Percentiles rank a stretch among this genome's conserved stretches.
phyloP scores from a whole-genome alignment of 2,329 filamentous ascomycete genomes.

The Fusarium burgessii region DNA sequence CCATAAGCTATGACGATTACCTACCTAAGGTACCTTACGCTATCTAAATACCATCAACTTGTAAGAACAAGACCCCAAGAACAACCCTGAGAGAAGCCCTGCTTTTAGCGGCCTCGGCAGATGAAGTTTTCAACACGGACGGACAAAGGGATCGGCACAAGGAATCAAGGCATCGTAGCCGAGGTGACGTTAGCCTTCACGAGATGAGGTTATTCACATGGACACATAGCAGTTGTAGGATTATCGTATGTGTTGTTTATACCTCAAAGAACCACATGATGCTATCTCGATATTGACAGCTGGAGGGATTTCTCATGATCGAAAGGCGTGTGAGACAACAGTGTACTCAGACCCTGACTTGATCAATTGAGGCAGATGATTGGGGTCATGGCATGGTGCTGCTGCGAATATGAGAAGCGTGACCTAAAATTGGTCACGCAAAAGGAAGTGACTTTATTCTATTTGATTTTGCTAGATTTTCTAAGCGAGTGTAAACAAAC shows the following conservation, averaged over 20 bases:
- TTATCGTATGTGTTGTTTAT: constrained; percentile 17
- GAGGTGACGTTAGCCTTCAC: constrained; percentile 28
- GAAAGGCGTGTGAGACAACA: constrained; percentile 31
- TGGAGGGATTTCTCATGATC: constrained; percentile 14
- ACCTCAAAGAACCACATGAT: constrained; percentile 25
- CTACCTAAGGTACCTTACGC: not conserved
- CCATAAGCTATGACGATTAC: not conserved
- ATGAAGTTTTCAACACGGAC: not conserved
- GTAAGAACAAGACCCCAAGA: constrained; percentile 4
- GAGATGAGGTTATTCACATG: constrained; percentile 45
- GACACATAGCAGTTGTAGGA: not conserved
- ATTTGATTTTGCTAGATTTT: not conserved
- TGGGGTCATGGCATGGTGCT: constrained; percentile 39
- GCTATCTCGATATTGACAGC: constrained; percentile 13
- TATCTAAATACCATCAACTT: not conserved
- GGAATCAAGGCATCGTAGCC: constrained; percentile 15
- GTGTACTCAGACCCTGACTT: constrained; percentile 39
- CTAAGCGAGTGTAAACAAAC: not conserved
- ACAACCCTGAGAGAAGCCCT: not conserved
- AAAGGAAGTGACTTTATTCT: not conserved
- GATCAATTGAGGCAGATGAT: constrained; percentile 46
- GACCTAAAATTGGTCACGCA: constrained; percentile 39
- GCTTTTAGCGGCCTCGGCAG: constrained; percentile 10
- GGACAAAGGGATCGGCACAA: constrained; percentile 14
- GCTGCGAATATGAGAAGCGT: constrained; percentile 31